Percentiles rank a stretch among this genome's conserved stretches.
phyloP scores from a whole-genome alignment of 345 rosid genomes.

The Brassica nigra region DNA sequence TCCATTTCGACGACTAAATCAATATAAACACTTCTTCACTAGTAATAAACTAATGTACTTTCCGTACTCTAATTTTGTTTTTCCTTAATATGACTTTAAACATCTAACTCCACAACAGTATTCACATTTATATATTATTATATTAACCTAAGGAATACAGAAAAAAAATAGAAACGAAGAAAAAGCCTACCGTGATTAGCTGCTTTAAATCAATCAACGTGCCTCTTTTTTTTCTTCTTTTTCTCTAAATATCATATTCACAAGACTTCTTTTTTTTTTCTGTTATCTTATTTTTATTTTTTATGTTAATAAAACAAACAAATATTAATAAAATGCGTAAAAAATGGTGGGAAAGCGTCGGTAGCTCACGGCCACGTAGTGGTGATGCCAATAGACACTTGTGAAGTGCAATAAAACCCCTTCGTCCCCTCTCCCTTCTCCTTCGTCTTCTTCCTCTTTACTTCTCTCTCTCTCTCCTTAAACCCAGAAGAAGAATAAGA shows the following conservation, averaged over 20 bases:
- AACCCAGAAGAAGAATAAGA: background rate
- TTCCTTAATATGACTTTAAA: conserved; percentile 9
- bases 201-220: conserved; percentile 39
- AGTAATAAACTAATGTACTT: conserved; percentile 3
- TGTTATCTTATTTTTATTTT: background rate
- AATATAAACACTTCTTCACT: conserved; percentile 7
- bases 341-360: conserved; percentile 43
- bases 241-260: conserved; percentile 25
- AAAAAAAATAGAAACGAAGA: background rate
- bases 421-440: conserved; percentile 29
- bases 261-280: background rate
- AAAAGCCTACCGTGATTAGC: conserved; percentile 39
- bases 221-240: conserved; percentile 2
- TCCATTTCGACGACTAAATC: conserved; percentile 24
- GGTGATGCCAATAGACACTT: conserved; percentile 45
- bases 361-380: conserved; percentile 50
- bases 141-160: background rate
- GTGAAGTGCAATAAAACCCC: conserved; percentile 44
- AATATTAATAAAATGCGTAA: conserved; percentile 9
- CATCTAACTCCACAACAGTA: conserved; percentile 11
- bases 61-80: conserved; percentile 19
- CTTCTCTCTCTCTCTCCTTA: conserved; percentile 2
- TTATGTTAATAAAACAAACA: background rate
- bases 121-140: background rate
- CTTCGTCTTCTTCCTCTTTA: conserved; percentile 21